phyloP scores from a whole-genome alignment of 257 asterid genomes.

The Nyctanthes arbortristis region DNA sequence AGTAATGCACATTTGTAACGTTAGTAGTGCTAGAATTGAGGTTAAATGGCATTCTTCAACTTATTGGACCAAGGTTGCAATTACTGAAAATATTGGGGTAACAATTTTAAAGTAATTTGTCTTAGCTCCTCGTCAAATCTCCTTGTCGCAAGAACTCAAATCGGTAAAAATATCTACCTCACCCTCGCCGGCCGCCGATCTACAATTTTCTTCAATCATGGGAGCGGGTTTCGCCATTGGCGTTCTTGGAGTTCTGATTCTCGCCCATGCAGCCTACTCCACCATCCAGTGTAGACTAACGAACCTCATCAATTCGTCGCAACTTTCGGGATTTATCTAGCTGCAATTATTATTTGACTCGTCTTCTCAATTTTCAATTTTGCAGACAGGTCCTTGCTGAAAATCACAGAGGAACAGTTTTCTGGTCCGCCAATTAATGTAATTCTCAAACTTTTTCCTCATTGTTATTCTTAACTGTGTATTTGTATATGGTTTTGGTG shows the following conservation, averaged over 20 bases:
- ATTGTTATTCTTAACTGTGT: not conserved
- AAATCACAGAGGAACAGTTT: conserved; percentile 88
- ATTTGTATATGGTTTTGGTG: not conserved
- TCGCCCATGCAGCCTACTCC: conserved; percentile 70
- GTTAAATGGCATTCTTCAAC: too few species aligned
- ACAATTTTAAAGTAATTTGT: too few species aligned
- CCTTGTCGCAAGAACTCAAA: not conserved
- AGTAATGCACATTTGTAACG: too few species aligned
- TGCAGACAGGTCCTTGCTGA: conserved; percentile 89
- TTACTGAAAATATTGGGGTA: too few species aligned
- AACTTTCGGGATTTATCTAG: not conserved
- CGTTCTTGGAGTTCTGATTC: conserved; percentile 68
- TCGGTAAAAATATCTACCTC: not conserved
- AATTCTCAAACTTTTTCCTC: conserved; percentile 22
- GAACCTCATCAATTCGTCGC: not conserved
- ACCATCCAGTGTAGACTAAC: conserved; percentile 73
- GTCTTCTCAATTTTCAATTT: conserved; percentile 5
- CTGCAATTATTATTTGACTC: not conserved
- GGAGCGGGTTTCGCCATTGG: conserved; percentile 75
- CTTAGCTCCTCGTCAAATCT: not conserved
- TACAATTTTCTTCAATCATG: conserved; percentile 43
- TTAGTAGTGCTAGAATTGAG: too few species aligned
- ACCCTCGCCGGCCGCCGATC: conserved; percentile 32
- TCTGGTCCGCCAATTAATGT: conserved; percentile 78
- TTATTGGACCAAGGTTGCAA: too few species aligned